These are phyloP conservation scores for Jacaranda copaia DNA, from an alignment of 257 asterid species.

Conservation along the genomic window DNA sequence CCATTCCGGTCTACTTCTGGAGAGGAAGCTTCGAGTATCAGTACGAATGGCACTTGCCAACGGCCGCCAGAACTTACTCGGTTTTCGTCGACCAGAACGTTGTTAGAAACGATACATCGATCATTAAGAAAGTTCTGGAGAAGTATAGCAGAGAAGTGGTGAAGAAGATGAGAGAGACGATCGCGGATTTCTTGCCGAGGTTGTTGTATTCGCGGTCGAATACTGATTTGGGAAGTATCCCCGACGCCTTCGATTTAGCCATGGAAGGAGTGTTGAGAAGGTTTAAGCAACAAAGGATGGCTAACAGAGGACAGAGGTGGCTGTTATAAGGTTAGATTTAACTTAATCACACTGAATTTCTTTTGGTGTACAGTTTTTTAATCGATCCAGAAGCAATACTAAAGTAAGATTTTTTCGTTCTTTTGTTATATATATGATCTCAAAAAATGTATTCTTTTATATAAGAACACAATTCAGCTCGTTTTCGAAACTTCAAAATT, in stretches of 20 bases:
- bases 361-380: neutral
- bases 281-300: constrained; percentile 43
- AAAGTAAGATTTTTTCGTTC: constrained; percentile 15
- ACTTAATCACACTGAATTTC: neutral
- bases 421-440: neutral
- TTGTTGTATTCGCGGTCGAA: constrained; percentile 51
- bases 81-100: constrained; percentile 51
- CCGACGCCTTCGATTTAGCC: constrained; percentile 55
- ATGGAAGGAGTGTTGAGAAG: constrained; percentile 55
- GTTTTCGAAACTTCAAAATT: too few species aligned
- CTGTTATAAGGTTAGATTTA: constrained; percentile 10
- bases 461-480: too few species aligned
- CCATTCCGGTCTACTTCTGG: constrained; percentile 70
- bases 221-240: constrained; percentile 30
- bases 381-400: too few species aligned
- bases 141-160: constrained; percentile 41
- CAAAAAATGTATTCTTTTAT: too few species aligned
- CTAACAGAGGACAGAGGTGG: neutral
- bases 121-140: constrained; percentile 34
- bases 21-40: constrained; percentile 56
- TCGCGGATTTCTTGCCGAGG: constrained; percentile 44
- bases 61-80: constrained; percentile 39
- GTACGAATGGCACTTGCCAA: constrained; percentile 67
- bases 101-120: constrained; percentile 51
- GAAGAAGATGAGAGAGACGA: constrained; percentile 46